A percentile compares a stretch with the other conserved stretches of the same genome.
Evolutionary conservation across 108 stramenopile species (phyloP).

Genomic region (Nannochloropsis gaditana): DNA sequence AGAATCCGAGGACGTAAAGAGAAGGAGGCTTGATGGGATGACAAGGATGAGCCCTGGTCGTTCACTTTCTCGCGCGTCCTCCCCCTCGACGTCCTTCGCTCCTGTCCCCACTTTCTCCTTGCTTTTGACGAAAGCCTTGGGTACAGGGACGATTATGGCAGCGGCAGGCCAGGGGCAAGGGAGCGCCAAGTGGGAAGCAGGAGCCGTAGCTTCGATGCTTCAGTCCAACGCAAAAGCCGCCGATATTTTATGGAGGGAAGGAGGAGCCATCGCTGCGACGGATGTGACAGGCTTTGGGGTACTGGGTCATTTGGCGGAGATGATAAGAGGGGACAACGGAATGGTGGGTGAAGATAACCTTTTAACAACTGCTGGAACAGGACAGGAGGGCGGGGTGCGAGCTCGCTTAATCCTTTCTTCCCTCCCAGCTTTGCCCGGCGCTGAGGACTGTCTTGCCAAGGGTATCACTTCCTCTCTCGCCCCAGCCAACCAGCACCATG

Average conservation of each 20-base stretch:
- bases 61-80: not conserved
- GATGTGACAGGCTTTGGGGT: constrained; percentile 69
- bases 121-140: constrained; percentile 28
- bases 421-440: not conserved
- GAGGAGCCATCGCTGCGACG: constrained; percentile 46
- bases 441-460: not conserved
- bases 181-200: not conserved
- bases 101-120: not conserved
- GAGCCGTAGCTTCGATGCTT: not conserved
- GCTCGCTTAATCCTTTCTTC: not conserved
- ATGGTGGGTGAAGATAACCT: not conserved
- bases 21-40: not conserved
- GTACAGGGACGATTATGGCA: constrained; percentile 19
- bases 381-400: not conserved
- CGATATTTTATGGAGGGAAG: constrained; percentile 1
- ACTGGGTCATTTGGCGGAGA: constrained; percentile 61
- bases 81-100: not conserved
- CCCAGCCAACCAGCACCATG: not conserved
- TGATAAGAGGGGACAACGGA: constrained; percentile 44
- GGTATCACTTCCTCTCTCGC: not conserved
- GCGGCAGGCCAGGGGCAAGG: not conserved
- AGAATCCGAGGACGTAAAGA: not conserved
- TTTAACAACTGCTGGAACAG: not conserved
- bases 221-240: constrained; percentile 42
- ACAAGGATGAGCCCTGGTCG: not conserved